A percentile compares a stretch with the other conserved stretches of the same genome.
These are phyloP conservation scores for Articulospora tetracladia DNA, from an alignment of 495 filamentous ascomycete species.

Conservation along the genomic window DNA sequence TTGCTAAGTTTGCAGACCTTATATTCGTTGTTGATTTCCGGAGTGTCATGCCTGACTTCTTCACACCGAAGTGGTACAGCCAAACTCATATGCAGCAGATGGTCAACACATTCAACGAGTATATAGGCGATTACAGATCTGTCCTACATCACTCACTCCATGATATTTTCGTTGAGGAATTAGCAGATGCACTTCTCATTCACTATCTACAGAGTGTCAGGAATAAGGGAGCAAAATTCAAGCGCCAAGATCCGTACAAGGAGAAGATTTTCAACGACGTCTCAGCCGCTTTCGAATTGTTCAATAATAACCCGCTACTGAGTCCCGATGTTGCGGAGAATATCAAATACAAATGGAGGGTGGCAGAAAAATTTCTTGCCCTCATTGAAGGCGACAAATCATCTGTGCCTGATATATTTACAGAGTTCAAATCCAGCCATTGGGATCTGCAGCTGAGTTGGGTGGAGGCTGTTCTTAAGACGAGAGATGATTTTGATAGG, in stretches of 20 bases:
- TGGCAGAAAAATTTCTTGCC: conserved; percentile 73
- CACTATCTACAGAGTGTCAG: conserved; percentile 81
- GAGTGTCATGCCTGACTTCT: conserved; percentile 78
- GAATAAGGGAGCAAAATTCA: conserved; percentile 90
- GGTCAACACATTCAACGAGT: conserved; percentile 89
- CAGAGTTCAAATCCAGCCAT: conserved; percentile 76
- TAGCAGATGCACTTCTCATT: conserved; percentile 83
- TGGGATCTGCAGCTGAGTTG: conserved; percentile 95
- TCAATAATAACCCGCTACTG: conserved; percentile 48
- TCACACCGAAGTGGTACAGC: conserved; percentile 84
- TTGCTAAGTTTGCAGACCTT: conserved; percentile 74
- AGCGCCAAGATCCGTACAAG: conserved; percentile 72
- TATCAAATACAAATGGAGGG: conserved; percentile 88
- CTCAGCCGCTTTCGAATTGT: conserved; percentile 76
- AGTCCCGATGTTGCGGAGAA: conserved; percentile 44
- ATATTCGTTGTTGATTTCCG: conserved; percentile 87
- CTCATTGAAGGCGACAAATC: conserved; percentile 76
- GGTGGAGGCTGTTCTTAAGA: conserved; percentile 90
- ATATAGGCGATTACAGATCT: conserved; percentile 76
- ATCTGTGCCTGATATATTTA: conserved; percentile 69
- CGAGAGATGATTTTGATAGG: conserved; percentile 89
- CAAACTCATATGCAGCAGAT: conserved; percentile 82
- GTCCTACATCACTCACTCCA: conserved; percentile 80
- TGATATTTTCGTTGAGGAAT: conserved; percentile 86
- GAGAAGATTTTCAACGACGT: conserved; percentile 91